phyloP scores from a whole-genome alignment of 441 rosid species.

The Viola pubescens region DNA sequence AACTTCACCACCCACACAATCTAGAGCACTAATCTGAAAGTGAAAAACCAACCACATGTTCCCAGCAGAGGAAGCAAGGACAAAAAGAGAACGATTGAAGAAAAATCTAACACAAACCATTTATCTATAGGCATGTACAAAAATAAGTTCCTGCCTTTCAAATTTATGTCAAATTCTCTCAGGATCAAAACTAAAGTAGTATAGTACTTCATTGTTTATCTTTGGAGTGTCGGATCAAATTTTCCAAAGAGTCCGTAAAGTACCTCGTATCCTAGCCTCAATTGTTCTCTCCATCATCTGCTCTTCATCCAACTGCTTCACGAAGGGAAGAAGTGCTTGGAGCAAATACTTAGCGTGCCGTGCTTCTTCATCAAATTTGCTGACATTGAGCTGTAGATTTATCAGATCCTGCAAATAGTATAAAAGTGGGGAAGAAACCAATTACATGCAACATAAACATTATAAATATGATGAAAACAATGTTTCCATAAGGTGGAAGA shows the following conservation, averaged over 20 bases:
- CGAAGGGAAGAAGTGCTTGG: constrained; percentile 31
- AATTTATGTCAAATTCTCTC: neutral
- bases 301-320: constrained; percentile 32
- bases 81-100: neutral
- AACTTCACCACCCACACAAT: neutral
- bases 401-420: constrained; percentile 14
- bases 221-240: neutral
- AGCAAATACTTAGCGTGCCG: constrained; percentile 28
- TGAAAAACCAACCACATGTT: too few relatives aligned
- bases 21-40: neutral
- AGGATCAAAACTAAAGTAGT: neutral
- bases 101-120: neutral
- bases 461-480: constrained; percentile 7
- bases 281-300: constrained; percentile 37
- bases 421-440: neutral
- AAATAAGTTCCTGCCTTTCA: neutral
- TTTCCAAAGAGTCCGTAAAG: neutral
- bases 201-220: neutral
- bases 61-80: neutral
- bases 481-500: neutral
- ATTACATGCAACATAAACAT: neutral
- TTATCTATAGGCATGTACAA: neutral
- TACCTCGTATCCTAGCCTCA: constrained; percentile 43
- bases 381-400: constrained; percentile 5
- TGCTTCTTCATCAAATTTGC: constrained; percentile 11